Conservation (phyloP, 257 asterid genomes). For the Echium plantagineum region DNA sequence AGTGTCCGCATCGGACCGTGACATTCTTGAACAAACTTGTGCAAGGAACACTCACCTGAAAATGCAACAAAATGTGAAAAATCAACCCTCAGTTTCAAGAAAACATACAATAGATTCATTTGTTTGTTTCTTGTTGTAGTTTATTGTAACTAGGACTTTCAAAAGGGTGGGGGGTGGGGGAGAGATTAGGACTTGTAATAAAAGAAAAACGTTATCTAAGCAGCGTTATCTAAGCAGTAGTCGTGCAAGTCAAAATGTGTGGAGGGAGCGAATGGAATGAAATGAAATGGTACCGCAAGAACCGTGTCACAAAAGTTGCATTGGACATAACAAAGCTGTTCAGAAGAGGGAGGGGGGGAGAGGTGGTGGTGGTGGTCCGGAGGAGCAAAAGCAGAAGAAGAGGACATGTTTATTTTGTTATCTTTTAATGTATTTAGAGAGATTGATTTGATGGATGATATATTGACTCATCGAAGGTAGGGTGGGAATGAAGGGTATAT, state of each 20-base stretch:
- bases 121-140: neutral
- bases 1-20: slow-evolving; percentile 93
- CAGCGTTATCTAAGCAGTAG: no score
- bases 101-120: neutral
- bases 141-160: neutral
- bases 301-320: slow-evolving; percentile 88
- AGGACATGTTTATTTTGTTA: slow-evolving; percentile 47
- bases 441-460: slow-evolving; percentile 24
- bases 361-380: slow-evolving; percentile 69
- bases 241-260: no score
- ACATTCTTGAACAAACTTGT: slow-evolving; percentile 92
- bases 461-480: slow-evolving; percentile 80
- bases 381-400: slow-evolving; percentile 70
- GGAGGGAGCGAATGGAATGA: no score
- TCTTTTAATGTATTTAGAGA: slow-evolving; percentile 3
- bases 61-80: neutral
- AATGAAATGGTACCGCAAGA: slow-evolving; percentile 56
- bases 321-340: slow-evolving; percentile 93
- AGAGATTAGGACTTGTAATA: no score
- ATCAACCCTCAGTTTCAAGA: neutral
- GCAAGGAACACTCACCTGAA: slow-evolving; percentile 90
- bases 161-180: no score
- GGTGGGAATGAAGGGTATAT: slow-evolving; percentile 27
- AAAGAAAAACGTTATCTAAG: no score
- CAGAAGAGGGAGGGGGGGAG: slow-evolving; percentile 35